Percentiles rank a stretch among this genome's conserved stretches.
Evolutionary conservation across 345 rosid genomes (phyloP).

Genomic region (Passiflora organensis): DNA sequence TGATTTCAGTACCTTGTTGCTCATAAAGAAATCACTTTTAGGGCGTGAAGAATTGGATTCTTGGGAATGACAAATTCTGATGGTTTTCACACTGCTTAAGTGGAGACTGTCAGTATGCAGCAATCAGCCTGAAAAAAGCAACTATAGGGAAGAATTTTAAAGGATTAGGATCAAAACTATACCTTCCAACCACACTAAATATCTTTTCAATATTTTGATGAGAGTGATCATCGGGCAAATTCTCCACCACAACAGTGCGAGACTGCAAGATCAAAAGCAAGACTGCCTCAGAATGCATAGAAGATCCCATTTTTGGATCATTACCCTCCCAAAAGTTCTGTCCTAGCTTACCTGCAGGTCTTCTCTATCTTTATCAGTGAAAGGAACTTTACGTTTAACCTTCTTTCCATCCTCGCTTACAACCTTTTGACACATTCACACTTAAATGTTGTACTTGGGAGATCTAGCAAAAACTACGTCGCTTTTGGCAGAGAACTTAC

Average conservation of each 20-base stretch:
- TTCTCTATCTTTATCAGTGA: conserved; percentile 76
- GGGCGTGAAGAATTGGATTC: conserved; percentile 67
- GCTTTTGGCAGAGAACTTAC: conserved; percentile 38
- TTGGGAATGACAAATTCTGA: conserved; percentile 87
- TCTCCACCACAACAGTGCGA: conserved; percentile 80
- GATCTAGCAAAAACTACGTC: not conserved
- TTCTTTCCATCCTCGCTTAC: conserved; percentile 72
- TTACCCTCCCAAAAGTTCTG: too few relatives aligned
- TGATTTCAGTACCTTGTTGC: conserved; percentile 68
- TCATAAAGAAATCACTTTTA: conserved; percentile 60
- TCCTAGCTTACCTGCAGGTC: conserved; percentile 59
- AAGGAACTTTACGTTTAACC: conserved; percentile 64
- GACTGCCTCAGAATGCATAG: not conserved
- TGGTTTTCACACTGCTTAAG: conserved; percentile 61
- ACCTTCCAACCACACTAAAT: conserved; percentile 82
- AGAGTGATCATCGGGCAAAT: conserved; percentile 96
- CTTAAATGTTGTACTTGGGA: too few relatives aligned
- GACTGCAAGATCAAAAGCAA: conserved; percentile 37
- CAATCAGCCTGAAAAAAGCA: not conserved
- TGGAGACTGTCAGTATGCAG: conserved; percentile 5
- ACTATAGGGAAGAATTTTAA: not conserved
- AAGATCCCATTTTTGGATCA: too few relatives aligned
- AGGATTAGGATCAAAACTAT: not conserved
- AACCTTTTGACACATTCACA: too few relatives aligned
- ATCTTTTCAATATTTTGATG: conserved; percentile 88